Conservation (phyloP, 2,329 filamentous ascomycete genomes). For the Coniochaeta sp. region DNA sequence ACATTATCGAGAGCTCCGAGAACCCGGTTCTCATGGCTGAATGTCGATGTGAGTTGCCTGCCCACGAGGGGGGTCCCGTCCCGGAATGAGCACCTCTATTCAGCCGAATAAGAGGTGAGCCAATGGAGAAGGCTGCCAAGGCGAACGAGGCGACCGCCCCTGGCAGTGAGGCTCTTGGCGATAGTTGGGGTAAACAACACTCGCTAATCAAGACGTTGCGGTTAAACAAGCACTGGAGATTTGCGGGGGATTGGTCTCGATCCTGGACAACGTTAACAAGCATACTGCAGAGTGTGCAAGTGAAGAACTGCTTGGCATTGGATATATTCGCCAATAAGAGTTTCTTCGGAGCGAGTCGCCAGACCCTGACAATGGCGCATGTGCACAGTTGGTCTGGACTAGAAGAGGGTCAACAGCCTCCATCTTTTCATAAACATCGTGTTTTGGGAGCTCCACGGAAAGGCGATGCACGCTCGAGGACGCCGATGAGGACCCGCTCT, state of each 20-base stretch:
- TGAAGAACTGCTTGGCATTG: background rate
- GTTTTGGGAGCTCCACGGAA: too few species aligned
- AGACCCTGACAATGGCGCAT: too few species aligned
- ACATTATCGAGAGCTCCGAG: background rate
- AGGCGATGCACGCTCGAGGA: too few species aligned
- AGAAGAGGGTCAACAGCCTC: too few species aligned
- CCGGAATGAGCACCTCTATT: background rate
- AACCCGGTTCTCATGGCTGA: background rate
- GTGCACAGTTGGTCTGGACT: too few species aligned
- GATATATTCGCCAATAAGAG: too few species aligned
- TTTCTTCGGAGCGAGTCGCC: too few species aligned
- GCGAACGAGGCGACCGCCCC: background rate
- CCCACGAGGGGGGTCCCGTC: background rate
- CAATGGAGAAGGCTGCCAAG: conserved; percentile 1
- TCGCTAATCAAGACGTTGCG: background rate
- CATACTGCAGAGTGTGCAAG: background rate
- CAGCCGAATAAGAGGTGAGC: background rate
- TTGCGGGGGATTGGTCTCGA: background rate
- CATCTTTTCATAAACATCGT: too few species aligned
- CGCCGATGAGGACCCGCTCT: too few species aligned
- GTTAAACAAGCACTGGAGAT: conserved; percentile 1
- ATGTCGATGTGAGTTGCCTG: background rate
- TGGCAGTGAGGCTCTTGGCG: background rate
- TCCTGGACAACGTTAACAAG: background rate
- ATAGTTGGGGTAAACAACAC: background rate